phyloP scores from a whole-genome alignment of 768 basidiomycete species.

The Phaeotremella fagi region DNA sequence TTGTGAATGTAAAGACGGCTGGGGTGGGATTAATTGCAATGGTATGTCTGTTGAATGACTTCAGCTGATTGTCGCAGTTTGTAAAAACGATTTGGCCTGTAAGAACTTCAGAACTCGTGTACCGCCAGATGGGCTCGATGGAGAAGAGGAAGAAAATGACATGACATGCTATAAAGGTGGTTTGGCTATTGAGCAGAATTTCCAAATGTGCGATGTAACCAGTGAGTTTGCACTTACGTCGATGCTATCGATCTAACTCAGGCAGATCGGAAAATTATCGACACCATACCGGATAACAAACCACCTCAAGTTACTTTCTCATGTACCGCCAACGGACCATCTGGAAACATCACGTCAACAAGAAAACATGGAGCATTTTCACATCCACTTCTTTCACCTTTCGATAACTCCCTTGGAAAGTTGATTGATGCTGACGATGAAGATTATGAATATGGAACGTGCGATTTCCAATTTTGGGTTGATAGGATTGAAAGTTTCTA shows the following conservation, averaged over 20 bases:
- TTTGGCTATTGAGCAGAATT: conserved; percentile 86
- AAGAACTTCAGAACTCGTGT: conserved; percentile 60
- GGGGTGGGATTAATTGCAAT: conserved; percentile 96
- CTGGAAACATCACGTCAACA: conserved; percentile 26
- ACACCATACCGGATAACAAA: conserved; percentile 74
- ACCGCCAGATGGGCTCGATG: conserved; percentile 40
- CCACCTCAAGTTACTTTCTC: conserved; percentile 96
- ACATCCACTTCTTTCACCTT: conserved; percentile 20
- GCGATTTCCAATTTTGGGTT: conserved; percentile 98
- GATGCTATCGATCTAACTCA: too few relatives aligned
- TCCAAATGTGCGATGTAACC: conserved; percentile 97
- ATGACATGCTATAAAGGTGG: conserved; percentile 96
- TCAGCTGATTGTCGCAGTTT: conserved; percentile 57
- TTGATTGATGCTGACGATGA: background rate
- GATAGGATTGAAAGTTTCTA: conserved; percentile 92
- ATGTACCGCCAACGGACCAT: conserved; percentile 53
- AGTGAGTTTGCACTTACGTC: too few relatives aligned
- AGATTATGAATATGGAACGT: conserved; percentile 58
- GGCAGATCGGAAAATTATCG: conserved; percentile 90
- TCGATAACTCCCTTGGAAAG: conserved; percentile 4
- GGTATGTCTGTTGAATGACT: conserved; percentile 56
- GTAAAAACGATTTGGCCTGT: conserved; percentile 75
- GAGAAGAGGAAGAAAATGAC: conserved; percentile 52
- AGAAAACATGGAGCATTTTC: background rate
- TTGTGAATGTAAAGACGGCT: conserved; percentile 90